Evolutionary conservation across 257 asterid species (phyloP), one percentile per base, ranked within the genome.

Genomic region (Gentiana dahurica): DNA sequence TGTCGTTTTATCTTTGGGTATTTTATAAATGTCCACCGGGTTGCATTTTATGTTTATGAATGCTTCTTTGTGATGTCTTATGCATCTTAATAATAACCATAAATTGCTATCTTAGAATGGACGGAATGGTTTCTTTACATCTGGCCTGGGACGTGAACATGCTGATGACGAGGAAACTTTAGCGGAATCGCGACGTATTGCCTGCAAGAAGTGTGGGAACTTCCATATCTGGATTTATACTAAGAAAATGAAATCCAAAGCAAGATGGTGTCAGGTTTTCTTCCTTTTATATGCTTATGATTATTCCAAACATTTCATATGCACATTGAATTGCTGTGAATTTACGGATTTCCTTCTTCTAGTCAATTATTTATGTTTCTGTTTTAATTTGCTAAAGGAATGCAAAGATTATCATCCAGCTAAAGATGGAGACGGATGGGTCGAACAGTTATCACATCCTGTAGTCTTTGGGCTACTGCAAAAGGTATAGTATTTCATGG

Each of bases 401-500:
- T 91, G 98, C 75, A 74, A 77, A 71, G 95, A 91, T 72, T 87
- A 81, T 65, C 98, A 91, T 80, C 89, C 37, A 60, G 96, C 96
- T 53, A 91, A 85, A 79, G 96, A 91, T 56, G 98, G 98, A 59
- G 96, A 91, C 61, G 98, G 98, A 64, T 91, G 98, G 98, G 95
- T 91, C 15, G 98, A 91, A 70, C 96, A 91, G 72, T 72, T 92
- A 62, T 80, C 92, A 41, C 95, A 78, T 49, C 93, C 95, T 60
- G 66, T 91, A 59, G 64, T 87, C 64, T 91, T 85, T 56, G 98
- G 98, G 64, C 57, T 87, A 43, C 77, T 90, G 57, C 94, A 84
- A 77, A 88, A 87, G 88, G 98, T 84, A 62, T 52, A 60, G 37
- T 63, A 38, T 49, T 24, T 24, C 24, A 24, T 24, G 24, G 24